Evolutionary conservation across 169 alveolate species (phyloP).

Genomic region (Plasmodium knowlesi): DNA sequence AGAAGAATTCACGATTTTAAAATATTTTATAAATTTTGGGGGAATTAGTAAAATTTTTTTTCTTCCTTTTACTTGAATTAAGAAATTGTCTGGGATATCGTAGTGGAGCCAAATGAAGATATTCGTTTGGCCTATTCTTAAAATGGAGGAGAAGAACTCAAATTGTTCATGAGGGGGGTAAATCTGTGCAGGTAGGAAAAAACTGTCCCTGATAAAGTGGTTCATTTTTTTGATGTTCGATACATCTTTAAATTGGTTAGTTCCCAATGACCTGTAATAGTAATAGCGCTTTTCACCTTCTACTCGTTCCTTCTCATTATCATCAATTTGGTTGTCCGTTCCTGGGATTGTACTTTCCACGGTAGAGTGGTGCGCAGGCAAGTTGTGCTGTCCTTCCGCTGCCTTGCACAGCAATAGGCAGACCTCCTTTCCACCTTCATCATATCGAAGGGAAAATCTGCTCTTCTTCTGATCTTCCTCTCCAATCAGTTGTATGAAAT

Average conservation of each 20-base stretch:
- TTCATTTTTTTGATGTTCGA: conserved; percentile 73
- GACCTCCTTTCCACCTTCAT: conserved; percentile 7
- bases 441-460: conserved; percentile 25
- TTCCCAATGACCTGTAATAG: conserved; percentile 65
- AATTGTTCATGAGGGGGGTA: conserved; percentile 50
- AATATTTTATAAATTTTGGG: conserved; percentile 60
- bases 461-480: conserved; percentile 62
- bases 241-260: conserved; percentile 68
- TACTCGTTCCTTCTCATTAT: background rate
- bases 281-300: conserved; percentile 7
- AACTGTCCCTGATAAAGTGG: conserved; percentile 49
- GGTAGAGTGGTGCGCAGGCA: background rate
- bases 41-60: conserved; percentile 67
- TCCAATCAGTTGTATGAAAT: conserved; percentile 39
- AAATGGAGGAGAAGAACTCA: conserved; percentile 67
- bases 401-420: background rate
- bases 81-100: conserved; percentile 72
- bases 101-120: conserved; percentile 73
- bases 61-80: conserved; percentile 75
- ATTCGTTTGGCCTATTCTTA: conserved; percentile 75
- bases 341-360: background rate
- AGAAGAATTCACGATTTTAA: conserved; percentile 54
- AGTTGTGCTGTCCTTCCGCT: background rate
- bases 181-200: conserved; percentile 47
- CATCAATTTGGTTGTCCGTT: background rate